Percentiles rank a stretch among this genome's conserved stretches.
Conservation (phyloP, 192 early-diverging fungal species). For the Oehlia diaphana region DNA sequence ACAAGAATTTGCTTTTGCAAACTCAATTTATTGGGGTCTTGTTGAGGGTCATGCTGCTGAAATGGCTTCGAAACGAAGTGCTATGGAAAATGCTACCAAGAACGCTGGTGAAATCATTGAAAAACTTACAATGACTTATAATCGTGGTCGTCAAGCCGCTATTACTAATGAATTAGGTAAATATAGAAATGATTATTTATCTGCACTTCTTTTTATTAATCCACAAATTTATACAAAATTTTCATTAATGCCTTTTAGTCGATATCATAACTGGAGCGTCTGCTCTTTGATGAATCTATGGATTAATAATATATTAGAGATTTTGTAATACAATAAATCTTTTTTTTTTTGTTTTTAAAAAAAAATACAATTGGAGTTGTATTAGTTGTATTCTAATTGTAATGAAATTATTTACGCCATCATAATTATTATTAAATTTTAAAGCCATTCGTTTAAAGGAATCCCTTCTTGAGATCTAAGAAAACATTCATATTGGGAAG, state of each 20-base stretch:
- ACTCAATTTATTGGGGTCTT: slow-evolving; percentile 92
- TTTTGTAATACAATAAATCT: slow-evolving; percentile 1
- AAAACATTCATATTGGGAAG: neutral
- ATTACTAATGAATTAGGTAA: slow-evolving; percentile 93
- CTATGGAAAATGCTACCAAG: slow-evolving; percentile 99
- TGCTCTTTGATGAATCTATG: slow-evolving; percentile 63
- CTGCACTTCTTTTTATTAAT: neutral
- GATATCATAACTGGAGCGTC: slow-evolving; percentile 98
- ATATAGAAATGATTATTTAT: slow-evolving; percentile 40
- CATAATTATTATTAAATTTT: neutral
- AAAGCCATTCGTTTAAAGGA: neutral
- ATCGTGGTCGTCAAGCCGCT: slow-evolving; percentile 95
- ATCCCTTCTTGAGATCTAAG: slow-evolving; percentile 5
- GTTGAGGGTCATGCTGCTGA: slow-evolving; percentile 96
- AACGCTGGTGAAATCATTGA: slow-evolving; percentile 98
- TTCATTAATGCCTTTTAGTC: slow-evolving; percentile 39
- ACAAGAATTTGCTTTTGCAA: slow-evolving; percentile 92
- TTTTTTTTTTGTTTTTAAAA: too few species aligned
- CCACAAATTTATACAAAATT: neutral
- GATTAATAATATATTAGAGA: neutral
- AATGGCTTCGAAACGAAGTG: slow-evolving; percentile 93
- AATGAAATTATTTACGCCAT: neutral
- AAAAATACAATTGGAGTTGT: too few species aligned
- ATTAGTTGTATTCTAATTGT: too few species aligned
- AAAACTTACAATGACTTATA: slow-evolving; percentile 94